Evolutionary conservation across 176 grass and related monocot genomes (phyloP).

Genomic region (Triticum aestivum): IWGSC_CS_RefSeq_v2.1 NC_057814.1:98549213-98549712

Average conservation of each 20-base stretch:
- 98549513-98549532: not conserved
- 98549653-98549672: not conserved
- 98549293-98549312: slow-evolving; percentile 83
- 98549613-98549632: not conserved
- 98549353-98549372: slow-evolving; percentile 82
- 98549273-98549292: slow-evolving; percentile 69
- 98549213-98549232: not conserved
- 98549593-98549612: not conserved
- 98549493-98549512: not conserved
- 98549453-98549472: slow-evolving; percentile 20
- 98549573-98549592: slow-evolving; percentile 9
- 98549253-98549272: slow-evolving; percentile 83
- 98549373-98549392: slow-evolving; percentile 73
- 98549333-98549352: slow-evolving; percentile 65
- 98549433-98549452: not conserved
- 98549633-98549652: not conserved
- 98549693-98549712: not conserved
- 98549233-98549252: slow-evolving; percentile 85
- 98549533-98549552: not conserved
- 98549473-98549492: not conserved
- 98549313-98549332: slow-evolving; percentile 92
- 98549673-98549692: not conserved
- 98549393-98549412: not conserved
- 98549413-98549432: slow-evolving; percentile 30
- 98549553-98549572: not conserved